Evolutionary conservation across 108 stramenopile species (phyloP).

Genomic region (Pseudonitzschia multistriata): DNA sequence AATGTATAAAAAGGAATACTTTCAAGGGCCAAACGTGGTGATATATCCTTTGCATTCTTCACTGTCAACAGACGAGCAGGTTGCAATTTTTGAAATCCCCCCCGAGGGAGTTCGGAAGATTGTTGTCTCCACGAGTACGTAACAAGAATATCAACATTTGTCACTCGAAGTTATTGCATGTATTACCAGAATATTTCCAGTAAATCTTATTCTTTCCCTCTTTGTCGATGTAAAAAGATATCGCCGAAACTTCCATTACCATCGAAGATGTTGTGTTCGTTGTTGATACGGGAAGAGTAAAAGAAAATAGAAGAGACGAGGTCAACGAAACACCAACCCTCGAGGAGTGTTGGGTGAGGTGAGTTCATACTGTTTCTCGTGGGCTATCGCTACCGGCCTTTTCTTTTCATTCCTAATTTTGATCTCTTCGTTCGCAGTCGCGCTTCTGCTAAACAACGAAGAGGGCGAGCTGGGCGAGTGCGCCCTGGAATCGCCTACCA

Average conservation of each 20-base stretch:
- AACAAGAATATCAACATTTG: too few species aligned
- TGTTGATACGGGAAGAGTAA: conserved; percentile 62
- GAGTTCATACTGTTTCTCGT: background rate
- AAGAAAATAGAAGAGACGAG: conserved; percentile 75
- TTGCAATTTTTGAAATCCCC: conserved; percentile 64
- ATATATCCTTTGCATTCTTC: conserved; percentile 75
- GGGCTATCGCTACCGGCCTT: background rate
- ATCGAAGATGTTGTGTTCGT: conserved; percentile 78
- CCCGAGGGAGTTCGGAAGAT: conserved; percentile 72
- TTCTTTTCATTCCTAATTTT: background rate
- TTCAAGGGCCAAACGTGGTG: conserved; percentile 43
- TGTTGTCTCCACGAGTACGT: conserved; percentile 78
- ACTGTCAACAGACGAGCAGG: conserved; percentile 70
- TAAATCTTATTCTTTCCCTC: background rate
- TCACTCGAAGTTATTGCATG: background rate
- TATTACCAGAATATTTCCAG: background rate
- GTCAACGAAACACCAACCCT: conserved; percentile 74
- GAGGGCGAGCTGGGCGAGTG: conserved; percentile 94
- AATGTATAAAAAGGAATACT: conserved; percentile 56
- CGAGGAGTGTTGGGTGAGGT: conserved; percentile 74
- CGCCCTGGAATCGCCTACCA: conserved; percentile 81
- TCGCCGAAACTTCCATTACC: conserved; percentile 57
- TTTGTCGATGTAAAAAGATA: conserved; percentile 17
- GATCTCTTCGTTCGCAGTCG: conserved; percentile 30
- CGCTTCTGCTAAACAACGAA: conserved; percentile 83